These are phyloP conservation scores for Colletotrichum echinochloae DNA, from an alignment of 2,329 filamentous ascomycete species.

Conservation along the genomic window DNA sequence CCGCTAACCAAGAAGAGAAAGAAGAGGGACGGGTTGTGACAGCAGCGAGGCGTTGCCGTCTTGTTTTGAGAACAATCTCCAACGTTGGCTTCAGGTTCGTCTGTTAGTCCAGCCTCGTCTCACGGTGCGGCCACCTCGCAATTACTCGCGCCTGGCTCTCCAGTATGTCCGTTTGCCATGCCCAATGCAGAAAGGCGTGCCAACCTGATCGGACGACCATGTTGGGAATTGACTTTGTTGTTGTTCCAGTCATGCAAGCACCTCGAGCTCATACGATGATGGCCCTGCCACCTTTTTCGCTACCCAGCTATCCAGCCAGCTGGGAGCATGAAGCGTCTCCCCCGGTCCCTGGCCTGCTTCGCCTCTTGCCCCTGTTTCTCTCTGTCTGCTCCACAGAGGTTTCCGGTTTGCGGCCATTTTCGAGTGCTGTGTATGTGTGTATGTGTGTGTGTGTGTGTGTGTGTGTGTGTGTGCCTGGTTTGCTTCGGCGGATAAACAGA, in stretches of 20 bases:
- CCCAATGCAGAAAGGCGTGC: too few species aligned
- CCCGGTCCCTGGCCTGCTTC: too few species aligned
- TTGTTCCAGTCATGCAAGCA: too few species aligned
- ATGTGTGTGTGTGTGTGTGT: not conserved
- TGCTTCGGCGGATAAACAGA: not conserved
- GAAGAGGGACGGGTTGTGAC: not conserved
- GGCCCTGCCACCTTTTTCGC: not conserved
- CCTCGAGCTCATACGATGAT: too few species aligned
- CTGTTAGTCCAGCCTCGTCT: not conserved
- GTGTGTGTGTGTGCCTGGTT: not conserved
- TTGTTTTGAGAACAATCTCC: not conserved
- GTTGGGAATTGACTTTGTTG: too few species aligned
- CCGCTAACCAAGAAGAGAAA: not conserved
- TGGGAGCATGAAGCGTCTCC: not conserved
- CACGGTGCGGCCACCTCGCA: not conserved
- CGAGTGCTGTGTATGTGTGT: not conserved
- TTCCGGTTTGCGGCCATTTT: not conserved
- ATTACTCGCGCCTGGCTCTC: too few species aligned
- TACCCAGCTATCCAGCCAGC: not conserved
- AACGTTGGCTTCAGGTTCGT: not conserved
- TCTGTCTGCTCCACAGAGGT: not conserved
- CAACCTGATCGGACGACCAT: too few species aligned
- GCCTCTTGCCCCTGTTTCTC: too few species aligned
- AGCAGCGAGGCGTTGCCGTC: not conserved
- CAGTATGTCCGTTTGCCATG: too few species aligned